These are phyloP conservation scores for Dendrobium officinale DNA, from an alignment of 106 monocot genomes.

Conservation along the genomic window DNA sequence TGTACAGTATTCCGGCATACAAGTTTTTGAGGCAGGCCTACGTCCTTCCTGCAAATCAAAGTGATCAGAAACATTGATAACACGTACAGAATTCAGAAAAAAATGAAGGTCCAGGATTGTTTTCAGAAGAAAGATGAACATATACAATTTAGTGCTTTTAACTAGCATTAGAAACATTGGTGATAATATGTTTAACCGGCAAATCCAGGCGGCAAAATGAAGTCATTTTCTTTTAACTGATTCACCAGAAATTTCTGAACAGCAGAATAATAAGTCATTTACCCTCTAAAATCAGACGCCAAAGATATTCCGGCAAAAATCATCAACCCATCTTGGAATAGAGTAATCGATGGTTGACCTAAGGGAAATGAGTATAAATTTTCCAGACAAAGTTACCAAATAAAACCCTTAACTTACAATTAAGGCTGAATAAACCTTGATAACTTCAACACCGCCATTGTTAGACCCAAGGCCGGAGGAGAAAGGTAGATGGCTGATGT, in stretches of 20 bases:
- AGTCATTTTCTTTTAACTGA: background rate
- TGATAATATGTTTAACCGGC: background rate
- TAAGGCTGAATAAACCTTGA: too few species aligned
- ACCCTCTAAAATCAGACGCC: background rate
- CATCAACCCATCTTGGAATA: background rate
- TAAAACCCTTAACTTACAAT: too few species aligned
- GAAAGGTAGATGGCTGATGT: too few species aligned
- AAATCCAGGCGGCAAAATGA: background rate
- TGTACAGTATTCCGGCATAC: slow-evolving; percentile 80
- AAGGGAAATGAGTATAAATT: background rate
- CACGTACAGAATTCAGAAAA: background rate
- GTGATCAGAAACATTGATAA: background rate
- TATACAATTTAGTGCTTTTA: background rate
- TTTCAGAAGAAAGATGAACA: background rate
- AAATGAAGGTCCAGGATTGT: background rate
- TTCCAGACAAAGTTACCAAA: too few species aligned
- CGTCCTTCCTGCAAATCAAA: slow-evolving; percentile 43
- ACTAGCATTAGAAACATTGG: background rate
- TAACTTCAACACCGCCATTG: too few species aligned
- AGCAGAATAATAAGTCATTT: background rate
- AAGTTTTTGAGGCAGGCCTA: slow-evolving; percentile 23
- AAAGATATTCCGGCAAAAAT: background rate
- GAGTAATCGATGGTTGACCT: background rate
- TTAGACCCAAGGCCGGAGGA: too few species aligned
- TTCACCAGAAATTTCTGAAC: background rate